Conservation (phyloP, 768 basidiomycete species). For the Phylloporus sp. region DNA sequence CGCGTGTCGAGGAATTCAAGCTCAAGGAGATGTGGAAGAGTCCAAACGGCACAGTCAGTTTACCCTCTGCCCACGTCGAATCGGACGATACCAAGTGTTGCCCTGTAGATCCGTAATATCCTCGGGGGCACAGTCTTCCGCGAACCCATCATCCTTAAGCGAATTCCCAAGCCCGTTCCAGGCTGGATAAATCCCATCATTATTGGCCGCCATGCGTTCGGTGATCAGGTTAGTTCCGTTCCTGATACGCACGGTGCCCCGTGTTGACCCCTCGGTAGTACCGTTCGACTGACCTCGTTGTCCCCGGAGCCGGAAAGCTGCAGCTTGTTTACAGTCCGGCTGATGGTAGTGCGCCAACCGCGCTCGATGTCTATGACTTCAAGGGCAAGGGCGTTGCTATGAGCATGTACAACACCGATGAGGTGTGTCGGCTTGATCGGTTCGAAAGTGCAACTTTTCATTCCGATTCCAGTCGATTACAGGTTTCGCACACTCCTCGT, state of each 20-base stretch:
- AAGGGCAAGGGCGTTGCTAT: constrained; percentile 89
- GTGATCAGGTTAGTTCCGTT: constrained; percentile 66
- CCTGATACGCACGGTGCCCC: constrained; percentile 5
- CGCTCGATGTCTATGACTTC: constrained; percentile 89
- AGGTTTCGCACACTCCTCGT: constrained; percentile 95
- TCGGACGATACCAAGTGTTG: not conserved
- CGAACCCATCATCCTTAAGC: constrained; percentile 90
- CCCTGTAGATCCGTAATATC: constrained; percentile 83
- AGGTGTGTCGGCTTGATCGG: constrained; percentile 40
- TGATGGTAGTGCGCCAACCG: constrained; percentile 62
- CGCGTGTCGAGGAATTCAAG: constrained; percentile 92
- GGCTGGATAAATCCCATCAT: constrained; percentile 97
- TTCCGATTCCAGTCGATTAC: constrained; percentile 60
- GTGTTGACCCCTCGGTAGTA: constrained; percentile 47
- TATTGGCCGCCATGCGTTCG: constrained; percentile 96
- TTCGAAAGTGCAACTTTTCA: not conserved
- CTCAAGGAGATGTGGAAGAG: constrained; percentile 99
- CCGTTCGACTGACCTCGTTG: constrained; percentile 89
- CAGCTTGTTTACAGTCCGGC: constrained; percentile 86
- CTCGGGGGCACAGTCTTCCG: constrained; percentile 98
- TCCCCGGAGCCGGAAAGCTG: constrained; percentile 88
- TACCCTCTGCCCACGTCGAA: not conserved
- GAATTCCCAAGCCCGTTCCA: constrained; percentile 90
- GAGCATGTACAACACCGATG: constrained; percentile 98
- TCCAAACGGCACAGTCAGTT: constrained; percentile 85